Evolutionary conservation across 768 basidiomycete species (phyloP).

Genomic region (Sporobolomyces phaffii): DNA sequence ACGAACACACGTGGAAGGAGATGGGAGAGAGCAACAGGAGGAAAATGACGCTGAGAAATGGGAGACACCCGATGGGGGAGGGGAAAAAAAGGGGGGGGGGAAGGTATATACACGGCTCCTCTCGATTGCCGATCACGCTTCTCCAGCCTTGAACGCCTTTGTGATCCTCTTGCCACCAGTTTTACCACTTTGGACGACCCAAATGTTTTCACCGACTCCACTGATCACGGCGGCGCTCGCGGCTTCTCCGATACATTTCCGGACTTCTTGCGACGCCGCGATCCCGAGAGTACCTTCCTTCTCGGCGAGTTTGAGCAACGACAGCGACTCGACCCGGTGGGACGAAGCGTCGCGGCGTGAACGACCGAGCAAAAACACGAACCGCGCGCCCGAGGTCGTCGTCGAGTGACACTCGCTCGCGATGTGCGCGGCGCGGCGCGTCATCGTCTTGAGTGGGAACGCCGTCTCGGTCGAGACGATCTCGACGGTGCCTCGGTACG

Average conservation of each 20-base stretch:
- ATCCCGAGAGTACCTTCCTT: not conserved
- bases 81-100: not conserved
- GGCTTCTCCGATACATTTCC: constrained; percentile 76
- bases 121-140: not conserved
- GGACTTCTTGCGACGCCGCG: not conserved
- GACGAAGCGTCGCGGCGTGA: constrained; percentile 54
- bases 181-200: constrained; percentile 45
- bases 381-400: too few species aligned
- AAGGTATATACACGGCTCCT: not conserved
- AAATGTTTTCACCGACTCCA: constrained; percentile 47
- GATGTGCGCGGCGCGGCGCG: constrained; percentile 57
- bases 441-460: constrained; percentile 48
- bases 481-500: constrained; percentile 32
- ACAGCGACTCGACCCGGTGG: constrained; percentile 60
- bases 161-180: constrained; percentile 20
- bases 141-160: not conserved
- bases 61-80: not conserved
- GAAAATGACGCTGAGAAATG: too few species aligned
- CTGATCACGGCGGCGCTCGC: constrained; percentile 64
- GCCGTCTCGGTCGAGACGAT: constrained; percentile 39
- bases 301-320: constrained; percentile 58
- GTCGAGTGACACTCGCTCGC: constrained; percentile 5
- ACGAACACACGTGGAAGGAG: too few species aligned
- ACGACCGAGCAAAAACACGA: constrained; percentile 72
- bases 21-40: too few species aligned